These are phyloP conservation scores for Xylariaceae sp. DNA, from an alignment of 2,329 filamentous ascomycete genomes.

Conservation along the genomic window DNA sequence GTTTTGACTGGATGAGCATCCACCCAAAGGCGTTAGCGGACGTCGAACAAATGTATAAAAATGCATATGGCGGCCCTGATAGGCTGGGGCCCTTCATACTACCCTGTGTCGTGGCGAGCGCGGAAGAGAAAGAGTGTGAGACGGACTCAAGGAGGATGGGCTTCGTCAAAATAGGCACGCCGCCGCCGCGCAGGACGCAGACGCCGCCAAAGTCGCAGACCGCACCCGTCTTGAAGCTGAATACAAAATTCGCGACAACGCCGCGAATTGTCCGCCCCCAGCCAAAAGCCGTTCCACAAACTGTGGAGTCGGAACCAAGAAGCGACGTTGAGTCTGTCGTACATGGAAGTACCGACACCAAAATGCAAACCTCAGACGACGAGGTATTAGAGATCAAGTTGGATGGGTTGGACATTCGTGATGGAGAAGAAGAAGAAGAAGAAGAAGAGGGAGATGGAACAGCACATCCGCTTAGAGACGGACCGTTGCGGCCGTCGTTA, in stretches of 20 bases:
- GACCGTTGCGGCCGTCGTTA: constrained; percentile 16
- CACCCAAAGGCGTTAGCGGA: constrained; percentile 49
- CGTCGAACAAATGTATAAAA: constrained; percentile 55
- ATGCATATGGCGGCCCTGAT: constrained; percentile 52
- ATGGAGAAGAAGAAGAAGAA: constrained; percentile 36
- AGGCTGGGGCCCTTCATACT: constrained; percentile 44
- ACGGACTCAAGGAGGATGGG: constrained; percentile 8
- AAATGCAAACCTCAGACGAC: background rate
- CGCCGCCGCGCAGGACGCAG: constrained; percentile 10
- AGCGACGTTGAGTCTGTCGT: background rate
- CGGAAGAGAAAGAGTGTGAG: constrained; percentile 23
- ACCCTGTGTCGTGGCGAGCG: constrained; percentile 11
- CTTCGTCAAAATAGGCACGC: constrained; percentile 16
- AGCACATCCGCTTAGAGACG: constrained; percentile 23
- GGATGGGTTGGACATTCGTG: constrained; percentile 15
- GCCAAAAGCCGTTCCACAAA: constrained; percentile 14
- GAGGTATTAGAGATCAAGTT: constrained; percentile 23
- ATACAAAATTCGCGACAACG: constrained; percentile 27
- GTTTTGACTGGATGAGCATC: constrained; percentile 58
- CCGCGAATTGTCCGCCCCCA: constrained; percentile 22
- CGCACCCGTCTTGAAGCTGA: constrained; percentile 26
- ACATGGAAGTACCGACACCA: background rate
- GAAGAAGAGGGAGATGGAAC: constrained; percentile 27
- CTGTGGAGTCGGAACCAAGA: background rate
- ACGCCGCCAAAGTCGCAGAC: constrained; percentile 19